Base-by-base conservation (phyloP, 2,329 filamentous ascomycete species). In the Emergomyces africanus region DNA sequence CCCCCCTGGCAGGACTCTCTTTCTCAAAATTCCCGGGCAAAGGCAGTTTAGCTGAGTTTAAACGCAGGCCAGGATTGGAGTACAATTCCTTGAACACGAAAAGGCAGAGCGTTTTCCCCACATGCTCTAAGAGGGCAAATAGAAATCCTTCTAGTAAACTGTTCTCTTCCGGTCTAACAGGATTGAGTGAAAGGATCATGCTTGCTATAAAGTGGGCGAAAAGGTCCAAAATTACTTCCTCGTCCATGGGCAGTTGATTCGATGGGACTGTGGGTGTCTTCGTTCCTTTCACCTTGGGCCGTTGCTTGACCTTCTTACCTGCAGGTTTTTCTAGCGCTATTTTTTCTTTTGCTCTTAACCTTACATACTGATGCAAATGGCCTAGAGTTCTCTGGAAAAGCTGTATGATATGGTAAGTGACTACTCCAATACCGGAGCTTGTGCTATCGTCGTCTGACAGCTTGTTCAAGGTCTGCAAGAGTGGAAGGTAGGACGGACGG, bases 71-170 rank as follows among this genome's bases (percentile, higher is more conserved):
- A 33, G 66, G 62, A 55, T 63, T 67, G 1, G 64, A 57, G 55
- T 67, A 57, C 35, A 73, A 49, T 35, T 74, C 71, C 15, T 69
- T 66, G 60, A 78, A 78, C 5, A 71, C 66, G 3, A 73, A 70
- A 0, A 73, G 61, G 12, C 71, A 71, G 5, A 79, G 63, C 23
- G 76, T 60, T 33, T 68, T 70, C 0, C 76, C 77, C 15, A 74
- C 68, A 10, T 74, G 71, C 37, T 69, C 62, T 0, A 78, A 63
- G 4, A 75, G 58, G 10, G 70, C 56, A 50, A 66, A 75, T 8
- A 78, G 63, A 33, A 74, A 70, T 0, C 75, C 76, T 65, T 78
- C 76, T 18, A 77, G 64, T 5, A 77, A 60, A 18, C 69, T 64
- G 23, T 66, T 64, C 28, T 75, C 70, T 15, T 65, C 65, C 25